Base-by-base conservation (phyloP, 2,329 filamentous ascomycete species). In the Fusarium caatingaense region DNA sequence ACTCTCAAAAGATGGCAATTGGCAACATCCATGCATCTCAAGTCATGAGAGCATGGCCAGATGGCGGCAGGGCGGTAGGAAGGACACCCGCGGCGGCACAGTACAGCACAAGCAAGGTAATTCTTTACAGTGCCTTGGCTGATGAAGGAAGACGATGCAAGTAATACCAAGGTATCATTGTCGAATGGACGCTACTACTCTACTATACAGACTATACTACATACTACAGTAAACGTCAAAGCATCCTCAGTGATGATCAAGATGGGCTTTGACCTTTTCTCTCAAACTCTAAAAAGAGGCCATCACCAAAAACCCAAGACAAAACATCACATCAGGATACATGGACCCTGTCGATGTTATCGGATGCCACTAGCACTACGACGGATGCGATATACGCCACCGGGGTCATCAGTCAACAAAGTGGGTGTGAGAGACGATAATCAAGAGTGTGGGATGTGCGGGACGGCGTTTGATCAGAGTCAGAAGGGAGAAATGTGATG, bases 31-130 rank as follows among this genome's bases (percentile, higher is more conserved):
- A 60, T 65, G 59, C 28, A 65, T 51, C 25, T 23, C 46, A 65
- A 20, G 44, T 57, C 32, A 18, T 37, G 25, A 30, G 30, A 47
- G 57, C 20, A 45, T 68, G 59, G 41, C 28, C 53, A 53, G 40
- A 28, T 44, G 55, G 67, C 67, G 67, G 62, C 62, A 54, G 67
- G 67, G 67, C 67, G 67, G 66, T 50, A 67, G 67, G 67, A 70
- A 67, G 51, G 51, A 51, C 57, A 64, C 56, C 67, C 67, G 67
- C 67, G 62, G 66, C 49, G 67, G 53, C 62, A 70, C 54, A 51
- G 63, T 44, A 45, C 64, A 56, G 45, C 18, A 23, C 61, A 20
- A 25, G 46, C 30, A 27, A 51, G 34, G 23, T n/a, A 27, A 13
- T 51, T 64, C 37, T 63, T 34, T 34, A 21, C 34, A 65, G 25